Evolutionary conservation across 1,139 yeast genomes (phyloP).

Genomic region (Entelexis sorbosivorans): DNA sequence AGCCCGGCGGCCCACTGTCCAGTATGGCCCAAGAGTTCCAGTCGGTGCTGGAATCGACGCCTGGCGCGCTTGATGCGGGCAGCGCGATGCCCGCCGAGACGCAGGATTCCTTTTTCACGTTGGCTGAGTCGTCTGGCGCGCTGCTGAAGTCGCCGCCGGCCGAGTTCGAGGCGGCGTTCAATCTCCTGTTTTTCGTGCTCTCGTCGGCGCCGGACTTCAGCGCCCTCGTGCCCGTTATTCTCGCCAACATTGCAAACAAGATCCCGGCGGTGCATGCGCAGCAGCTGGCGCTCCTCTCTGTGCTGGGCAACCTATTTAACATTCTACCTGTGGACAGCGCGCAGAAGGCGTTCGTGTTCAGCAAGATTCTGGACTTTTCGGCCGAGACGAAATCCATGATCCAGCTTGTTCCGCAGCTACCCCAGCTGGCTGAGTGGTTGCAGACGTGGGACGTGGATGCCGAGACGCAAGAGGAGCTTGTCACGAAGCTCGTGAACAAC

Average conservation of each 20-base stretch:
- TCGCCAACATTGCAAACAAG: constrained; percentile 27
- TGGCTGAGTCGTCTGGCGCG: constrained; percentile 29
- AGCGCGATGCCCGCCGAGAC: constrained; percentile 21
- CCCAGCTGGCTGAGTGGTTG: constrained; percentile 33
- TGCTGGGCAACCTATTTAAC: constrained; percentile 36
- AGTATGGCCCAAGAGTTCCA: constrained; percentile 23
- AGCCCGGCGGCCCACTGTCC: constrained; percentile 14
- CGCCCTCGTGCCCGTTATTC: constrained; percentile 29
- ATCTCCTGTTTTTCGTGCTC: constrained; percentile 33
- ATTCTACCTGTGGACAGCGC: constrained; percentile 30
- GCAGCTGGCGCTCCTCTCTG: constrained; percentile 30
- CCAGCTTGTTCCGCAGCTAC: constrained; percentile 33
- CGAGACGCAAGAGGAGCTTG: constrained; percentile 27
- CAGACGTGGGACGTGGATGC: constrained; percentile 31
- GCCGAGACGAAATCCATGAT: constrained; percentile 28
- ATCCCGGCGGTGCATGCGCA: constrained; percentile 27
- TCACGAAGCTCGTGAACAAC: constrained; percentile 27
- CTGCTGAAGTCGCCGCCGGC: constrained; percentile 31
- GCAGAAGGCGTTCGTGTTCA: constrained; percentile 29
- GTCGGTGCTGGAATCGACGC: constrained; percentile 23
- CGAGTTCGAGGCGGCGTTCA: constrained; percentile 36
- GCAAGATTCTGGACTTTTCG: constrained; percentile 31
- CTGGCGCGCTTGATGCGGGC: constrained; percentile 20
- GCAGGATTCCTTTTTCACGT: constrained; percentile 29
- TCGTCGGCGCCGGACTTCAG: constrained; percentile 31